phyloP scores from a whole-genome alignment of 495 filamentous ascomycete genomes.

The Penicillium coffeae region DNA sequence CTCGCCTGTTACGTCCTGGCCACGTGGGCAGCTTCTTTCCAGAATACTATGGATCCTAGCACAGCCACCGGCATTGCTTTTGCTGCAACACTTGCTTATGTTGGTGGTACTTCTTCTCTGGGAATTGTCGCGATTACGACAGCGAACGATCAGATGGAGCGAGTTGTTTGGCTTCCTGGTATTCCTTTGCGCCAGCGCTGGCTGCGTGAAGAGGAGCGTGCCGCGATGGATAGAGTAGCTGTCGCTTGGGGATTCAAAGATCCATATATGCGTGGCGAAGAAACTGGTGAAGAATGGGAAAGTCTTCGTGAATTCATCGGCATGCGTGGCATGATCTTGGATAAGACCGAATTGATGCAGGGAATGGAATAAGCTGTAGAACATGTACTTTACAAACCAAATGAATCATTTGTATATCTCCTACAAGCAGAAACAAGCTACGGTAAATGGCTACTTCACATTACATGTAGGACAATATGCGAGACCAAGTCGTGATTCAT shows the following conservation, averaged over 20 bases:
- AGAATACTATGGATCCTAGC: conserved; percentile 66
- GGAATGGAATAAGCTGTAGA: conserved; percentile 65
- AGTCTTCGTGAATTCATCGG: conserved; percentile 74
- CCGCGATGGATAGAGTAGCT: conserved; percentile 82
- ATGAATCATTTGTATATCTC: background rate
- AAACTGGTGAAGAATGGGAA: conserved; percentile 88
- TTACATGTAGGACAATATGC: too few relatives aligned
- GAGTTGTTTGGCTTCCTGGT: conserved; percentile 81
- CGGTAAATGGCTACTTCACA: too few relatives aligned
- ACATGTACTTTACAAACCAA: conserved; percentile 16
- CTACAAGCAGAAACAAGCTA: background rate
- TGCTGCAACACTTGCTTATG: conserved; percentile 74
- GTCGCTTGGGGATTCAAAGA: conserved; percentile 88
- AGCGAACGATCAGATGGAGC: conserved; percentile 88
- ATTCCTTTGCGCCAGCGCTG: conserved; percentile 79
- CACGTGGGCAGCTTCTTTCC: conserved; percentile 48
- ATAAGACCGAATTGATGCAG: conserved; percentile 81
- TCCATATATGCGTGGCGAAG: conserved; percentile 73
- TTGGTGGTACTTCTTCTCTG: conserved; percentile 70
- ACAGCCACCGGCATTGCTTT: conserved; percentile 76
- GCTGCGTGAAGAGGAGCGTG: conserved; percentile 88
- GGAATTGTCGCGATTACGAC: conserved; percentile 82
- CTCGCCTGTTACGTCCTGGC: conserved; percentile 67
- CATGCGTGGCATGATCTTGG: conserved; percentile 81
- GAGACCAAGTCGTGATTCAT: conserved; percentile 33